Evolutionary conservation across 176 grass and related monocot species (phyloP).

Genomic region (Carex scoparia): DNA sequence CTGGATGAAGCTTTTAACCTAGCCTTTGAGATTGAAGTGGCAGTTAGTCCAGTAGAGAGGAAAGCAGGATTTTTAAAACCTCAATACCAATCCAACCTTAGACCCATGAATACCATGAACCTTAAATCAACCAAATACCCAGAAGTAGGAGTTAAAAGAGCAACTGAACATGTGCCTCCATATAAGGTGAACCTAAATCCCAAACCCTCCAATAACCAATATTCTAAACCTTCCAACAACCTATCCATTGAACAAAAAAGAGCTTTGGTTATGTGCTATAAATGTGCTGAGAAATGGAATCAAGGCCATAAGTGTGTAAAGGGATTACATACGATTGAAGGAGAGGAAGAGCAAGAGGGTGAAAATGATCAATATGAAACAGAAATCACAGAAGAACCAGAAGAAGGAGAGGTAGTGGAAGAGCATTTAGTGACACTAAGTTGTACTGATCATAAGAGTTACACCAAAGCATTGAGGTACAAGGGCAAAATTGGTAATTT

Average conservation of each 20-base stretch:
- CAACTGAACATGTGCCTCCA: no score
- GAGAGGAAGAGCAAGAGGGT: no score
- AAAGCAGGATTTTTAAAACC: no score
- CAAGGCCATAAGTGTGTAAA: background rate
- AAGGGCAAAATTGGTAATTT: background rate
- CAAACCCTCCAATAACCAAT: no score
- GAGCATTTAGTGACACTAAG: background rate
- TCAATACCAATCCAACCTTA: no score
- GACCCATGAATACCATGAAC: no score
- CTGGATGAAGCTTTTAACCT: background rate
- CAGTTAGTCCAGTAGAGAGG: no score
- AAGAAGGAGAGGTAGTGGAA: background rate
- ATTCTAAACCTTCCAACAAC: no score
- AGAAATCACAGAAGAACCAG: fast-evolving
- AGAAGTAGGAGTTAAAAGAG: no score
- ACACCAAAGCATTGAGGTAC: background rate
- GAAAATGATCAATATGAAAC: no score
- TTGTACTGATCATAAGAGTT: background rate
- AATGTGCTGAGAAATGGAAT: background rate
- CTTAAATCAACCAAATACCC: no score
- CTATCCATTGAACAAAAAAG: background rate
- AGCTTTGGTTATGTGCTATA: background rate
- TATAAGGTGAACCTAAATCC: no score
- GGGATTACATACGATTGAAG: background rate
- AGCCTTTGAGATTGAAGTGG: background rate